Conservation (phyloP, 441 rosid species). For the Corymbia citriodora region DNA sequence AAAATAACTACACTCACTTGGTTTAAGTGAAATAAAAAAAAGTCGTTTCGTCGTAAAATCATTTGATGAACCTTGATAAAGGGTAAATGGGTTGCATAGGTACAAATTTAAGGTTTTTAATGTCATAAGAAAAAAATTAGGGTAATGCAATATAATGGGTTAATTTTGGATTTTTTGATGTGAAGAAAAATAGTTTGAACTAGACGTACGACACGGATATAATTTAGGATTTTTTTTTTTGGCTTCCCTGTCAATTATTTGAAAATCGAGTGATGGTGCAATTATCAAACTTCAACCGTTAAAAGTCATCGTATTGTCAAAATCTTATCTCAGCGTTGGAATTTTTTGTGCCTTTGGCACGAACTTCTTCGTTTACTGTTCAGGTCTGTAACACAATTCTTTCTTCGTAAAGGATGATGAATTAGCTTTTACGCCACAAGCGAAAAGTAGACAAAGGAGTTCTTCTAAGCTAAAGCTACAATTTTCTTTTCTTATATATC, state of each 20-base stretch:
- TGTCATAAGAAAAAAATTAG: no score
- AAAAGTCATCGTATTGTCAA: background rate
- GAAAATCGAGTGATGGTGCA: background rate
- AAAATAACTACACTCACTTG: background rate
- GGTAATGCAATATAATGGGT: background rate
- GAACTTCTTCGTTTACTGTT: background rate
- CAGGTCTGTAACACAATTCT: background rate
- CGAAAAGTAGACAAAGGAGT: background rate
- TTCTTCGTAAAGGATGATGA: background rate
- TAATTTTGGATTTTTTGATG: no score
- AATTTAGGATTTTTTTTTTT: no score
- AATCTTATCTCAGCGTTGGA: background rate
- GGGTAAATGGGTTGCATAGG: no score
- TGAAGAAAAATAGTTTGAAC: accelerated
- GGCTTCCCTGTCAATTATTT: background rate
- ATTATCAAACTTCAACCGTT: background rate
- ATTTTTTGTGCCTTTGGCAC: background rate
- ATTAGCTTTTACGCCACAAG: background rate
- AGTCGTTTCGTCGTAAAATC: background rate
- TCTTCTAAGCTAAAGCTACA: background rate
- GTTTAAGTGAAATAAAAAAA: no score
- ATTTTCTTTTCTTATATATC: no score
- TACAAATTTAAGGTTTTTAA: no score
- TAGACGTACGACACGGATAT: no score
- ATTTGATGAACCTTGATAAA: background rate